Conservation (phyloP, 768 basidiomycete species). For the Serendipita sp. region DNA sequence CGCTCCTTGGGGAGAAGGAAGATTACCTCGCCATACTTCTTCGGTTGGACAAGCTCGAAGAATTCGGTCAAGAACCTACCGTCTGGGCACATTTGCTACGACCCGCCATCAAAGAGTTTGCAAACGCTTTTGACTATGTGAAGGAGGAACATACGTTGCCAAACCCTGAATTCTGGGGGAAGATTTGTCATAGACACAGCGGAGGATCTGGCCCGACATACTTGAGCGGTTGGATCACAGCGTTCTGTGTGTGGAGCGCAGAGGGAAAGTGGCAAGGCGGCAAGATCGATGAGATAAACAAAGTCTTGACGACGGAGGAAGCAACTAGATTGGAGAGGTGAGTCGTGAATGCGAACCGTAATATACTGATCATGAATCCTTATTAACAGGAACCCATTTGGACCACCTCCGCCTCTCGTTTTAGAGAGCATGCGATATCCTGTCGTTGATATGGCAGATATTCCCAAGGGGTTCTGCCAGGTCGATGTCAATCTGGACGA, state of each 20-base stretch:
- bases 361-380: too few relatives aligned
- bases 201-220: constrained; percentile 5
- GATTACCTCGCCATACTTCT: constrained; percentile 26
- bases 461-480: too few relatives aligned
- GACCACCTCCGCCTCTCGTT: too few relatives aligned
- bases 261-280: constrained; percentile 10
- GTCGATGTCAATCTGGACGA: too few relatives aligned
- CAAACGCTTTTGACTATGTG: constrained; percentile 15
- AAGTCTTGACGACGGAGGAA: too few relatives aligned
- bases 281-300: too few relatives aligned
- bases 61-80: constrained; percentile 22
- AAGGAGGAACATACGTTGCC: background rate
- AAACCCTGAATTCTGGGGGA: constrained; percentile 14
- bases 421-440: too few relatives aligned
- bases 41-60: constrained; percentile 25
- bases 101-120: constrained; percentile 23
- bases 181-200: constrained; percentile 6
- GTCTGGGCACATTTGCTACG: constrained; percentile 28
- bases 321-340: too few relatives aligned
- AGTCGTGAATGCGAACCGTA: too few relatives aligned
- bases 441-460: too few relatives aligned
- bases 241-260: constrained; percentile 7
- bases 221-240: constrained; percentile 11
- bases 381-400: too few relatives aligned
- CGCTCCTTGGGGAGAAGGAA: constrained; percentile 25